These are phyloP conservation scores for Eimeria nieschulzi DNA, from an alignment of 169 alveolate genomes.

Conservation along the genomic window DNA sequence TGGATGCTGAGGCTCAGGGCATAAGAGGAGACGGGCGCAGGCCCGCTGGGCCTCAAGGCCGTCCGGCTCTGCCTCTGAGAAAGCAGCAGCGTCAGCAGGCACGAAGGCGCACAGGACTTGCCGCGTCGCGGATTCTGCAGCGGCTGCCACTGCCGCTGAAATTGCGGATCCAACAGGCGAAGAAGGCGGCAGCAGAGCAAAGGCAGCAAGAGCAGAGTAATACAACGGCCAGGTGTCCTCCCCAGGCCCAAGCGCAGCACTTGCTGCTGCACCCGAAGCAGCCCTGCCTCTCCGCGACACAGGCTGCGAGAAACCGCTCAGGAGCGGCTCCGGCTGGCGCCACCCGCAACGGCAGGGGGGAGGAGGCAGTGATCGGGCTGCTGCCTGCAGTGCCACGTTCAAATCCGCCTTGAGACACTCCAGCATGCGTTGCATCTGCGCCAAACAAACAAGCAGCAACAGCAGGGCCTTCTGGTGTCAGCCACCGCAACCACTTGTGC, in stretches of 20 bases:
- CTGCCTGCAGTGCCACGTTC: constrained; percentile 2
- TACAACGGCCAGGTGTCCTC: constrained; percentile 15
- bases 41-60: not conserved
- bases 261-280: not conserved
- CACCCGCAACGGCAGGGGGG: constrained; percentile 51
- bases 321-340: not conserved
- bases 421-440: not conserved
- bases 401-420: constrained; percentile 6
- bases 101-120: constrained; percentile 21
- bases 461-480: too few species aligned
- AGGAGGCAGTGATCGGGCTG: constrained; percentile 39
- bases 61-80: constrained; percentile 20
- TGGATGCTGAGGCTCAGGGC: not conserved
- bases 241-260: not conserved
- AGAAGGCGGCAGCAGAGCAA: constrained; percentile 37
- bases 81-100: constrained; percentile 51
- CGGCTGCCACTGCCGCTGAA: constrained; percentile 9
- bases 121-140: constrained; percentile 2
- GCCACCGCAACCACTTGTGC: too few species aligned
- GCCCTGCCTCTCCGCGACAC: not conserved
- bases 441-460: not conserved
- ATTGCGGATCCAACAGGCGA: constrained; percentile 20
- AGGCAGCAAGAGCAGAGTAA: constrained; percentile 9
- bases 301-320: not conserved
- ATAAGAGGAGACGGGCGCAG: not conserved